These are phyloP conservation scores for Chalara sp. DNA, from an alignment of 2,329 filamentous ascomycete genomes.

Conservation along the genomic window DNA sequence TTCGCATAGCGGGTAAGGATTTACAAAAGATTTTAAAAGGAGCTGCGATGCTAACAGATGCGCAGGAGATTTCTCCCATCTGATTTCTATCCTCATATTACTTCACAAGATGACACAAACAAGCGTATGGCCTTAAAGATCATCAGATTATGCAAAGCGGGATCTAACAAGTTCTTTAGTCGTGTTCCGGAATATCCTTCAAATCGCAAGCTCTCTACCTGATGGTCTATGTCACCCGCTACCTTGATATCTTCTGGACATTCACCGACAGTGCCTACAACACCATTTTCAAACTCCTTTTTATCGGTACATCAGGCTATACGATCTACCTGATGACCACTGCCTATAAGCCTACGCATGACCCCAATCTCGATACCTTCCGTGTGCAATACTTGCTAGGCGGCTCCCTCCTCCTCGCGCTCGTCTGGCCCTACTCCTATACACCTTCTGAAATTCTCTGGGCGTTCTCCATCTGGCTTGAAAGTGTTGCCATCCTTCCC, in stretches of 20 bases:
- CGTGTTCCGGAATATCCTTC: conserved; percentile 95
- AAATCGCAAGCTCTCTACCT: conserved; percentile 96
- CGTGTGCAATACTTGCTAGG: conserved; percentile 90
- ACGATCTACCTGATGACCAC: conserved; percentile 98
- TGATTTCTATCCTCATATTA: conserved; percentile 88
- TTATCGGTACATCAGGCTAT: conserved; percentile 84
- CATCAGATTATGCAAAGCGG: not conserved
- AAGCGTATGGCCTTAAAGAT: conserved; percentile 53
- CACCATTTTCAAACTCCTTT: conserved; percentile 90
- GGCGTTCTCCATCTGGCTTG: conserved; percentile 98
- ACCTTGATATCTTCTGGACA: conserved; percentile 86
- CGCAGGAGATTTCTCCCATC: conserved; percentile 87
- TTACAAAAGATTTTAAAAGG: not conserved
- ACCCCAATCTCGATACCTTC: conserved; percentile 95
- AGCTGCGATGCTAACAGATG: conserved; percentile 3
- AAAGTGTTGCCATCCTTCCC: conserved; percentile 91
- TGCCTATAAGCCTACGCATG: conserved; percentile 94
- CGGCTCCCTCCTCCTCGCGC: conserved; percentile 68
- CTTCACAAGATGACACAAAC: conserved; percentile 94
- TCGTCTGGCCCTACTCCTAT: conserved; percentile 84
- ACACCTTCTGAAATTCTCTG: conserved; percentile 80
- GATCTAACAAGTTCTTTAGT: conserved; percentile 45
- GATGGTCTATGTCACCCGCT: conserved; percentile 87
- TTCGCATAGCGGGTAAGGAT: conserved; percentile 54
- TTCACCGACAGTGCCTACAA: conserved; percentile 73